Evolutionary conservation across 2,329 filamentous ascomycete species (phyloP).

Genomic region (Zalaria obscura): DNA sequence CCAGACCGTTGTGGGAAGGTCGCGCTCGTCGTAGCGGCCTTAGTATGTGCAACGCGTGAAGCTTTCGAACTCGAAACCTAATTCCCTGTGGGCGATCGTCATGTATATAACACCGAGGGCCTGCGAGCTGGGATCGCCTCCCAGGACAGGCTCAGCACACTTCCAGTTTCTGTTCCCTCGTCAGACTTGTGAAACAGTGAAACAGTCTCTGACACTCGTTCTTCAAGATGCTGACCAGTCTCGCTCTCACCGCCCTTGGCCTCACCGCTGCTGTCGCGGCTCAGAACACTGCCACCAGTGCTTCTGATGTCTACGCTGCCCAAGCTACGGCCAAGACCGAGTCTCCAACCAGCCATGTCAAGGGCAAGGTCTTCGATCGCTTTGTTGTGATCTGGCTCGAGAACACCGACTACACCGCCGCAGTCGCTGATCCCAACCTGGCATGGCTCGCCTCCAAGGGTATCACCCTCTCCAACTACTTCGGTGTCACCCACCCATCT

Average conservation of each 20-base stretch:
- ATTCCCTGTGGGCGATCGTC: too few relatives aligned
- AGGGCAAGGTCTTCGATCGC: slow-evolving; percentile 59
- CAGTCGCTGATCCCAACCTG: slow-evolving; percentile 47
- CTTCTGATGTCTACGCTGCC: slow-evolving; percentile 38
- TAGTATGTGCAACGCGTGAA: background rate
- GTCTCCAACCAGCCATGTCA: slow-evolving; percentile 48
- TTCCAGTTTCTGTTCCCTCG: background rate
- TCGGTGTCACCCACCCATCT: slow-evolving; percentile 51
- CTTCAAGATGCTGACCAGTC: slow-evolving; percentile 6
- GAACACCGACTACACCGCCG: slow-evolving; percentile 56
- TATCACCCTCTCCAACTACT: slow-evolving; percentile 42
- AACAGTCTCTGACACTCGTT: background rate
- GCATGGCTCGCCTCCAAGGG: slow-evolving; percentile 45
- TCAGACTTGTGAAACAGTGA: background rate
- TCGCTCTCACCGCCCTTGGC: slow-evolving; percentile 13
- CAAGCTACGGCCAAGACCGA: slow-evolving; percentile 46
- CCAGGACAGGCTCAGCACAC: too few relatives aligned
- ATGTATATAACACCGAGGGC: too few relatives aligned
- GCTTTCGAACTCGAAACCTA: too few relatives aligned
- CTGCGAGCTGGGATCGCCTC: too few relatives aligned
- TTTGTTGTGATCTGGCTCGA: slow-evolving; percentile 64
- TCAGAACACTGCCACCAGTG: slow-evolving; percentile 34
- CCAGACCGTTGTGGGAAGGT: background rate
- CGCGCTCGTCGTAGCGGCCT: background rate
- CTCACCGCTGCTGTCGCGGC: slow-evolving; percentile 15